phyloP scores from a whole-genome alignment of 208 protist genomes.

The Crithidia bombi region DNA sequence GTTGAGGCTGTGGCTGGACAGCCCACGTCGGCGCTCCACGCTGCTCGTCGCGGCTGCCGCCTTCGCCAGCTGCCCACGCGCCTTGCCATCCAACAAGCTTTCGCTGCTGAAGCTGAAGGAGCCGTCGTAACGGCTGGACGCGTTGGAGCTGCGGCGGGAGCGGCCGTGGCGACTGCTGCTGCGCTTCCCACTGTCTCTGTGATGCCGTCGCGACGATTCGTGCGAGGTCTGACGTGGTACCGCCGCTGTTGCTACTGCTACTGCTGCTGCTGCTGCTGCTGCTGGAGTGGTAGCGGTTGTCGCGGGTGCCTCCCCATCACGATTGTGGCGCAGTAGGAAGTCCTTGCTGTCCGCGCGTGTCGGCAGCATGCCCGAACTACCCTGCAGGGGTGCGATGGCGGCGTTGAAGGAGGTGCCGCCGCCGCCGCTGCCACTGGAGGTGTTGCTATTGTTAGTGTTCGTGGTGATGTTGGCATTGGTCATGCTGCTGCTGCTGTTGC shows the following conservation, averaged over 20 bases:
- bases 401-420: slow-evolving; percentile 4
- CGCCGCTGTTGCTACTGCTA: not conserved
- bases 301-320: not conserved
- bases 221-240: slow-evolving; percentile 3
- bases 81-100: slow-evolving; percentile 23
- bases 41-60: slow-evolving; percentile 30
- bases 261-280: not conserved
- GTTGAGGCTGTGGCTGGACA: not conserved
- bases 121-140: not conserved
- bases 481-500: not conserved
- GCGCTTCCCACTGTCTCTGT: not conserved
- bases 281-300: not conserved
- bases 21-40: slow-evolving; percentile 17
- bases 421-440: not conserved
- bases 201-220: slow-evolving; percentile 1
- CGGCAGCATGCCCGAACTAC: slow-evolving; percentile 14
- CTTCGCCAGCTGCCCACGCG: slow-evolving; percentile 27
- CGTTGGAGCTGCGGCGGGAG: not conserved
- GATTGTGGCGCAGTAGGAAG: slow-evolving; percentile 18
- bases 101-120: slow-evolving; percentile 40
- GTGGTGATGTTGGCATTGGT: no score
- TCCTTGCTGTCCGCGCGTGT: slow-evolving; percentile 33
- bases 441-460: not conserved
- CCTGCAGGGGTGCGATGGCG: slow-evolving; percentile 5
- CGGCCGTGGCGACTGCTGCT: not conserved